Percentiles rank a stretch among this genome's conserved stretches.
Evolutionary conservation across 805 yeast species (phyloP).

Genomic region (Wickerhamiella brachini): DNA sequence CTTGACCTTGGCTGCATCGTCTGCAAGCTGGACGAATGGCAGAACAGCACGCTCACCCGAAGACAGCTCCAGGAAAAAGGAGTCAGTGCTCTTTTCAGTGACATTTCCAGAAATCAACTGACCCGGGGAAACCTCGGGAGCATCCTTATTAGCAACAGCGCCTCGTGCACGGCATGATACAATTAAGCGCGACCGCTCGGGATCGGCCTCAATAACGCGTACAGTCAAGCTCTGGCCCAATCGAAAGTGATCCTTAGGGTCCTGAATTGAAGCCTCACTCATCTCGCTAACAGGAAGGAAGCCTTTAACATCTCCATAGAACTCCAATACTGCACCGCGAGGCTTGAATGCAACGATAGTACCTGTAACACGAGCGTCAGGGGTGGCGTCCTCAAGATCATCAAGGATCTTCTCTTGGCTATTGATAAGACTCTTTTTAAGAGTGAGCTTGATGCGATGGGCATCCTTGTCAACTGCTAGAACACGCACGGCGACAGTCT

Average conservation of each 20-base stretch:
- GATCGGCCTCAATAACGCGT: conserved; percentile 45
- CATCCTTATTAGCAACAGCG: conserved; percentile 26
- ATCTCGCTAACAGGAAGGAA: conserved; percentile 80
- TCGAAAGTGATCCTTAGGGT: conserved; percentile 64
- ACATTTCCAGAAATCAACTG: conserved; percentile 23
- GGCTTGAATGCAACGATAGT: conserved; percentile 59
- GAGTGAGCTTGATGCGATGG: conserved; percentile 46
- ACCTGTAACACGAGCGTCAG: conserved; percentile 30
- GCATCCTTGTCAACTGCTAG: conserved; percentile 22
- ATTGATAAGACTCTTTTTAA: conserved; percentile 73
- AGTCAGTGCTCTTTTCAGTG: conserved; percentile 63
- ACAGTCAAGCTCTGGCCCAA: conserved; percentile 76
- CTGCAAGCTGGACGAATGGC: conserved; percentile 29
- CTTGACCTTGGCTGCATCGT: conserved; percentile 67
- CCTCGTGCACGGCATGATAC: conserved; percentile 48
- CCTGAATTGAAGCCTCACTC: conserved; percentile 70
- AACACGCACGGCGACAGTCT: conserved; percentile 49
- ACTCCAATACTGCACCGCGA: conserved; percentile 70
- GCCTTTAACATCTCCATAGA: conserved; percentile 66
- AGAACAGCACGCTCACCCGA: conserved; percentile 37
- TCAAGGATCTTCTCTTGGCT: conserved; percentile 31
- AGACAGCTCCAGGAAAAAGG: conserved; percentile 48
- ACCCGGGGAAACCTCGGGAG: conserved; percentile 24
- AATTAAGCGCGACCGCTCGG: conserved; percentile 38
- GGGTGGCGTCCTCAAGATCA: conserved; percentile 38